A percentile compares a stretch with the other conserved stretches of the same genome.
phyloP scores from a whole-genome alignment of 2,329 filamentous ascomycete species.

The Pseudophaeomoniella oleicola region DNA sequence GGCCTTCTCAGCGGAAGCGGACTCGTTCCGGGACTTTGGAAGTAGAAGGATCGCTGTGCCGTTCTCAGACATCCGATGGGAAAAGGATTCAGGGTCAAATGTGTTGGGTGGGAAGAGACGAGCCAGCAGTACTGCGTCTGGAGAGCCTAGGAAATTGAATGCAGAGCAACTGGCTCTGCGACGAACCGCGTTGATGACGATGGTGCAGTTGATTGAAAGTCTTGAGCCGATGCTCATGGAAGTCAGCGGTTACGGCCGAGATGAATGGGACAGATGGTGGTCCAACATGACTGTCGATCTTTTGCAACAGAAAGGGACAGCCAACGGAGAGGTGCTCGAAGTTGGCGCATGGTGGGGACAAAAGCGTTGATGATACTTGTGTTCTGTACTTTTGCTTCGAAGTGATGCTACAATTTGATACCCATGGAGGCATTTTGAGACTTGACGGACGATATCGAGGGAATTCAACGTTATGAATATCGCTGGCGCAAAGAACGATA shows the following conservation, averaged over 20 bases:
- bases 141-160: slow-evolving; percentile 39
- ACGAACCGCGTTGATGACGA: slow-evolving; percentile 64
- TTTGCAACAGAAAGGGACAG: slow-evolving; percentile 62
- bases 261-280: slow-evolving; percentile 88
- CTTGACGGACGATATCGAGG: neutral
- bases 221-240: slow-evolving; percentile 72
- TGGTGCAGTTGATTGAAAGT: slow-evolving; percentile 71
- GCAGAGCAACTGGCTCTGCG: slow-evolving; percentile 59
- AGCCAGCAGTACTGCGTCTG: slow-evolving; percentile 16
- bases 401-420: slow-evolving; percentile 1
- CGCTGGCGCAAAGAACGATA: slow-evolving; percentile 74
- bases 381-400: neutral
- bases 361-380: slow-evolving; percentile 28
- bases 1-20: slow-evolving; percentile 67
- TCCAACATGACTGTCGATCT: slow-evolving; percentile 75
- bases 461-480: slow-evolving; percentile 35
- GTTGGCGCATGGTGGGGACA: slow-evolving; percentile 50
- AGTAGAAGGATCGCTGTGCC: slow-evolving; percentile 75
- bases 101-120: slow-evolving; percentile 36
- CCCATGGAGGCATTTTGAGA: slow-evolving; percentile 1
- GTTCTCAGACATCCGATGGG: slow-evolving; percentile 73
- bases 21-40: slow-evolving; percentile 52
- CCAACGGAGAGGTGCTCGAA: slow-evolving; percentile 71
- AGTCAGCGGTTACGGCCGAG: slow-evolving; percentile 69
- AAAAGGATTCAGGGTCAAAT: slow-evolving; percentile 56